Conservation (phyloP, 2,329 filamentous ascomycete genomes). For the Neonectria coccinea region DNA sequence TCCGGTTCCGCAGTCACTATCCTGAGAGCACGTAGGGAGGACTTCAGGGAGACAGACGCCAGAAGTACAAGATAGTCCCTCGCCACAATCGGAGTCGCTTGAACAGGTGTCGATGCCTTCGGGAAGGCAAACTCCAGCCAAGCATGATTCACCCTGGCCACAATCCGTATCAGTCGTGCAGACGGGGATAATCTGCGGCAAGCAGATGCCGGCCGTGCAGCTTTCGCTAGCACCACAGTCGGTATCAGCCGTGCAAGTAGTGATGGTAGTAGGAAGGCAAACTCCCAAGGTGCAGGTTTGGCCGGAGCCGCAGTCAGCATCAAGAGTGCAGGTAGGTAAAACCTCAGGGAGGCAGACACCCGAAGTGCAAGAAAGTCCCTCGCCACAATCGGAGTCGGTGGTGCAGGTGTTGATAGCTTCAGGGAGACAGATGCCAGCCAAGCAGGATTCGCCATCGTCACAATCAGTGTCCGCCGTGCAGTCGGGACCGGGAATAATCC, state of each 20-base stretch:
- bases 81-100: not conserved
- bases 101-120: not conserved
- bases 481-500: not conserved
- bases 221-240: not conserved
- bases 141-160: constrained; percentile 7
- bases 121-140: constrained; percentile 11
- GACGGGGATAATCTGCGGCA: constrained; percentile 6
- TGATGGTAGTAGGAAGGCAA: not conserved
- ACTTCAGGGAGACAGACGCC: constrained; percentile 6
- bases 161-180: constrained; percentile 1
- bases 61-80: not conserved
- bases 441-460: constrained; percentile 3
- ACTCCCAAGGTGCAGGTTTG: not conserved
- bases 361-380: constrained; percentile 6
- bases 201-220: constrained; percentile 9
- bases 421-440: constrained; percentile 14
- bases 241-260: not conserved
- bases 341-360: constrained; percentile 6
- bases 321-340: not conserved
- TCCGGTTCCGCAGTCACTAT: not conserved
- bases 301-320: not conserved
- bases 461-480: constrained; percentile 12
- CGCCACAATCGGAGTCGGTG: not conserved
- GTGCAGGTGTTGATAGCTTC: constrained; percentile 1
- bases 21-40: not conserved